Evolutionary conservation across 106 monocot species (phyloP), one percentile per base, ranked within the genome.

Genomic region (Triglochin maritima): DNA sequence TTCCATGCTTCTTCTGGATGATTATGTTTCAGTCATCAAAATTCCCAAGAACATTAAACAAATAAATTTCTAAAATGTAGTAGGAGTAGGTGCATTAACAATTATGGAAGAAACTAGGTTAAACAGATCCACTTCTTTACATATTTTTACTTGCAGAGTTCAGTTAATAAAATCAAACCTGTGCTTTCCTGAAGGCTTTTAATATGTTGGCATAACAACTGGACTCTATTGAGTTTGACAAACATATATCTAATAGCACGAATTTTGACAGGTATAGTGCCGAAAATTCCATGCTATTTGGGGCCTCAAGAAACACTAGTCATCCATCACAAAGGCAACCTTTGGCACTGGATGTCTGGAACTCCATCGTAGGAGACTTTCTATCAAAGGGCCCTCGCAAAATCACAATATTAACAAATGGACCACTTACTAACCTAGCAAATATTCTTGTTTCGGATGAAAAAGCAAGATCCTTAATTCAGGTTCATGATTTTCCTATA

Each of bases 361-460:
- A 79, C 17, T 73, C 81, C 11, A 64, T 93, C 52, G 53, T 73
- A 44, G 49, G 56, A 17, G 57, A 61, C 49, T 41, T 80, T 13
- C 7, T 15, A 14, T 47, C 54, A 3, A 63, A 74, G 62, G 47
- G 69, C 15, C 60, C 70, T 56, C 55, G 74, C 5, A 90, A 81
- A 67, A 79, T 95, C 57, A 87, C 87, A 13, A 41, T 90, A 63
- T 52, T 95, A 66, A 95, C 90, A 8, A 90, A 77, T 65, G 90
- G 95, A 53, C 95, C 95, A 65, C 76, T 95, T 17, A 95, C 95
- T 64, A 95, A 87, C 49, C 71, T 95, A 59, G 95, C 87, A 63
- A 81, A 82, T 12, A 90, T 90, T 29, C 64, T 87, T 65, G 77
- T 78, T 67, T 79, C 76, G 15, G 81, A 90, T 69, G 63, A 76